A percentile compares a stretch with the other conserved stretches of the same genome.
These are phyloP conservation scores for Schoenoplectus tabernaemontani DNA, from an alignment of 202 grass and related monocot genomes.

Conservation along the genomic window DNA sequence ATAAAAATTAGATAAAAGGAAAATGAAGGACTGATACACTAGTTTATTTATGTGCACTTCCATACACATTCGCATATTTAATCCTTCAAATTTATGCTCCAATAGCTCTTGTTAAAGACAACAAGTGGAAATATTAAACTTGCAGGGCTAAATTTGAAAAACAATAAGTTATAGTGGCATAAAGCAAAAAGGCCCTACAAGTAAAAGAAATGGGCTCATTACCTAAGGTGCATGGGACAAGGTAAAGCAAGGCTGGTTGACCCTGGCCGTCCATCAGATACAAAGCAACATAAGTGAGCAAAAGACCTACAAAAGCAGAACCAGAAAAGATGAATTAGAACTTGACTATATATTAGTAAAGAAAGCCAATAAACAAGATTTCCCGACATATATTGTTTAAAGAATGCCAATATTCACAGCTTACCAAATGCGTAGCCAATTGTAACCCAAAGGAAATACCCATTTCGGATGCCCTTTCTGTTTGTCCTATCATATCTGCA, in stretches of 20 bases:
- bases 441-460: constrained; percentile 81
- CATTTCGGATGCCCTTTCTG: constrained; percentile 50
- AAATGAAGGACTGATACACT: background rate
- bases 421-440: constrained; percentile 80
- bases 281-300: constrained; percentile 67
- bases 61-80: background rate
- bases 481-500: constrained; percentile 75
- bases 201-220: background rate
- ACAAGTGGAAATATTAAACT: background rate
- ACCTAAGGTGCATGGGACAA: constrained; percentile 93
- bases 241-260: constrained; percentile 83
- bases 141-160: background rate
- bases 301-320: constrained; percentile 50
- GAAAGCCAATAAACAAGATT: background rate
- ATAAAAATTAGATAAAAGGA: background rate
- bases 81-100: background rate
- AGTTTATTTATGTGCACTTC: background rate
- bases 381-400: background rate
- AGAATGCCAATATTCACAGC: constrained; percentile 12
- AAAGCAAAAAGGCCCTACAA: background rate
- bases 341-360: background rate
- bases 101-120: background rate
- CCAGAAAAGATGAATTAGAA: background rate
- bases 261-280: constrained; percentile 85
- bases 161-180: background rate